Evolutionary conservation across 345 rosid species (phyloP), one percentile per base, ranked within the genome.

Genomic region (Aegle marmelos): DNA sequence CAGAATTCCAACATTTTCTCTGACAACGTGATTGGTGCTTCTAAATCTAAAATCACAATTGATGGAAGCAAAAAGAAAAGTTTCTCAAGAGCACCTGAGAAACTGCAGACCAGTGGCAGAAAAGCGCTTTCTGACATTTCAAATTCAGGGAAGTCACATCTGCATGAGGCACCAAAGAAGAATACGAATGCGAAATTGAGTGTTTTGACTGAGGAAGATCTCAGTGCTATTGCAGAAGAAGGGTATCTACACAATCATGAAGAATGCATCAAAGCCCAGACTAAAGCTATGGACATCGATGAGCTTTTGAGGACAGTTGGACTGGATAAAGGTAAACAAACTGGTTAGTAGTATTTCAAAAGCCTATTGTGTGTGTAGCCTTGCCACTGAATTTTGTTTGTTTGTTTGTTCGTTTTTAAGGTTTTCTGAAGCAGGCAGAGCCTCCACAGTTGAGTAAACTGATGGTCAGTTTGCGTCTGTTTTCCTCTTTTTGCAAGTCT

Each of bases 91-190:
- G 79, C 80, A 33, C 63, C 79, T 22, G 84, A 70, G 77, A 88
- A 84, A 74, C 73, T 11, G 0, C 85, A 68, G 69, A 34, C 72
- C 14, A 69, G 68, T 36, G 78, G 75, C 13, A 85, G 92, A 85
- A 89, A 86, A 76, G 88, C 84, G 0, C 90, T 91, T 21, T 73
- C 87, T 22, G 94, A 91, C 84, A 91, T 89, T 78, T 88, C 94
- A 41, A 90, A 87, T 75, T 84, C 87, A 0, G 81, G 80, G 6
- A 86, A 81, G 81, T 80, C 83, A 24, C 75, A 50, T 27, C 69
- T 57, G 71, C 79, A 78, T 2, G 83, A 83, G 81, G 74, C 78
- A n/a, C 53, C 82, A 36, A 90, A 87, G 81, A 86, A 85, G 75
- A 84, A 78, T 70, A 34, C 58, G n/a, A 66, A 64, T 27, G 54